A percentile compares a stretch with the other conserved stretches of the same genome.
These are phyloP conservation scores for Bipolaris sorokiniana DNA, from an alignment of 2,329 filamentous ascomycete species.

Conservation along the genomic window DNA sequence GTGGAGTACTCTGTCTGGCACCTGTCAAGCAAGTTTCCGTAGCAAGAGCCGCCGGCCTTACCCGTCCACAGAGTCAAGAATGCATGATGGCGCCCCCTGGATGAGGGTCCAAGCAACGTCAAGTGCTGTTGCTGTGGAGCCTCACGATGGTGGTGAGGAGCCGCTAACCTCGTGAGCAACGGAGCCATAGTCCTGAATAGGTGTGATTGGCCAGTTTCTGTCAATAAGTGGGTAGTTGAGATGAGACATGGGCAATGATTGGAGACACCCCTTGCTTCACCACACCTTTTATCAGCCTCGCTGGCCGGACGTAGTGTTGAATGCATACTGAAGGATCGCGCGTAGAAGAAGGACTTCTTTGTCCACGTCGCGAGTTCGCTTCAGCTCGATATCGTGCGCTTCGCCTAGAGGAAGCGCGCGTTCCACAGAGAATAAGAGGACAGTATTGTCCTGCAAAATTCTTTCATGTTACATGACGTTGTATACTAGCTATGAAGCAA, in stretches of 20 bases:
- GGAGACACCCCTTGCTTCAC: conserved; percentile 41
- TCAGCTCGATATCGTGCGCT: conserved; percentile 7
- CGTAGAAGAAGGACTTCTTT: neutral
- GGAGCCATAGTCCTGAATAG: neutral
- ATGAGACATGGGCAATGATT: conserved; percentile 36
- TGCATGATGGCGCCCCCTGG: conserved; percentile 38
- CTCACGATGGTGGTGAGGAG: conserved; percentile 12
- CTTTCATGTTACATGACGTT: neutral
- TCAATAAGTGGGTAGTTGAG: conserved; percentile 18
- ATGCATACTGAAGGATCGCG: conserved; percentile 5
- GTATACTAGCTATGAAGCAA: neutral
- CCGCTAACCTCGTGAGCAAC: conserved; percentile 13
- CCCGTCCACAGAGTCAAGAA: conserved; percentile 18
- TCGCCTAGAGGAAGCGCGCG: conserved; percentile 8
- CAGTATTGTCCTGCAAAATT: too few species aligned
- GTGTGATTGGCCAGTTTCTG: conserved; percentile 29
- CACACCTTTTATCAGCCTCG: conserved; percentile 16
- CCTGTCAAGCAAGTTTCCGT: conserved; percentile 19
- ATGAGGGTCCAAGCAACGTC: conserved; percentile 13
- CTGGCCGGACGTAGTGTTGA: conserved; percentile 15
- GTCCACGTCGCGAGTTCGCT: conserved; percentile 8
- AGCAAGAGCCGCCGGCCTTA: conserved; percentile 16
- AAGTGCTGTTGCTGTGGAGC: conserved; percentile 19
- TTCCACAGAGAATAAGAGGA: neutral
- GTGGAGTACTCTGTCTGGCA: conserved; percentile 22